phyloP scores from a whole-genome alignment of 371 early-diverging fungal genomes.

The Actinomortierella wolfii region DNA sequence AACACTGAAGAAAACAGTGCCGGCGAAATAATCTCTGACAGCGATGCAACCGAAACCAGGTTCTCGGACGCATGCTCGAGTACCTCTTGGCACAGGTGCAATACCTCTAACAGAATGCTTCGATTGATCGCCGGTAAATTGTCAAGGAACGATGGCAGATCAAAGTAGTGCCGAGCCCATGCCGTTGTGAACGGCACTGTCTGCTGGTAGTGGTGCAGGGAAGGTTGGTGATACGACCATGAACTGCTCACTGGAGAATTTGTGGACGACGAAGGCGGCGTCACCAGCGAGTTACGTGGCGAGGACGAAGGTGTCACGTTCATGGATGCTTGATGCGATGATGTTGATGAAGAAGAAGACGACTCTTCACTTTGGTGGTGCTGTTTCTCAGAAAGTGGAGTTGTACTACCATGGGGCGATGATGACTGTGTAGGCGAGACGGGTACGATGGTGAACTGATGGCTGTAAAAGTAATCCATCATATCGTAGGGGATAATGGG shows the following conservation, averaged over 20 bases:
- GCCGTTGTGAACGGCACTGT: neutral
- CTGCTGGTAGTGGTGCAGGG: neutral
- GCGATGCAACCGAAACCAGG: conserved; percentile 9
- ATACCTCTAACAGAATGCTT: conserved; percentile 34
- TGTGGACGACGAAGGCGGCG: too few relatives aligned
- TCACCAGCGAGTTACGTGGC: too few relatives aligned
- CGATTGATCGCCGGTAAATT: conserved; percentile 26
- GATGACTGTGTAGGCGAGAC: neutral
- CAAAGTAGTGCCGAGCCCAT: conserved; percentile 38
- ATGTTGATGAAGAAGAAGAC: neutral
- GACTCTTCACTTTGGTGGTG: too few relatives aligned
- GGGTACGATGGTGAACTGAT: neutral
- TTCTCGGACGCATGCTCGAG: conserved; percentile 22
- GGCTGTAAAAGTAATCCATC: conserved; percentile 34
- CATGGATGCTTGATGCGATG: neutral
- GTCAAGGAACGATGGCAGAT: conserved; percentile 25
- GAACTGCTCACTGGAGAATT: neutral
- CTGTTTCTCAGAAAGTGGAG: neutral
- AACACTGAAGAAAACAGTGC: conserved; percentile 37
- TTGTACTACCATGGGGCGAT: neutral
- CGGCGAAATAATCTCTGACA: conserved; percentile 29
- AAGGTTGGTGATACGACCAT: conserved; percentile 1
- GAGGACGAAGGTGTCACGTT: too few relatives aligned
- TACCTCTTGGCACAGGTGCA: conserved; percentile 33
- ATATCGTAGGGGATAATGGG: conserved; percentile 38